Evolutionary conservation across 768 basidiomycete species (phyloP).

Genomic region (Leccinum boreale): DNA sequence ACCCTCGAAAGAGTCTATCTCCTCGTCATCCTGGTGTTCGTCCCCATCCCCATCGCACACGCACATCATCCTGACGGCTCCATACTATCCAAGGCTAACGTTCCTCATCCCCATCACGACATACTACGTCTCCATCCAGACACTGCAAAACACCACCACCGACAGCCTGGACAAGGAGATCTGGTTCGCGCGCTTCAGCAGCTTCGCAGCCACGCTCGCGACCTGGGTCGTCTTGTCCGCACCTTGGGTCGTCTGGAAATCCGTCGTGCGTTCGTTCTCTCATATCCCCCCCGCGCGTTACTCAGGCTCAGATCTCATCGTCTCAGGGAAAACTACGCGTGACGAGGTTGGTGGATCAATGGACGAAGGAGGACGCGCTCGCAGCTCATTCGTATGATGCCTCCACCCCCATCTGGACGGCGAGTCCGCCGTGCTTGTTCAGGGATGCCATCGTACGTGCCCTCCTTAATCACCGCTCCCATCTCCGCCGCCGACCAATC

Average conservation of each 20-base stretch:
- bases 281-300: neutral
- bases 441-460: constrained; percentile 34
- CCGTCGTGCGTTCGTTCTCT: constrained; percentile 20
- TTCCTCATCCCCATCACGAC: constrained; percentile 39
- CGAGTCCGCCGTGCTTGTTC: constrained; percentile 39
- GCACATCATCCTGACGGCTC: neutral
- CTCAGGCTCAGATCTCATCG: neutral
- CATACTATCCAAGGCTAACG: constrained; percentile 28
- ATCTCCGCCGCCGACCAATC: neutral
- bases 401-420: constrained; percentile 39
- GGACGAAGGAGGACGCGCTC: constrained; percentile 39
- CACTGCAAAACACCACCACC: constrained; percentile 3
- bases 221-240: constrained; percentile 36
- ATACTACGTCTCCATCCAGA: constrained; percentile 33
- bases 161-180: constrained; percentile 15
- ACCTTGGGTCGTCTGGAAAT: constrained; percentile 49
- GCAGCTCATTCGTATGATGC: constrained; percentile 19
- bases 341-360: constrained; percentile 34
- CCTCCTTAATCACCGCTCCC: neutral
- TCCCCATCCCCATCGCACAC: neutral
- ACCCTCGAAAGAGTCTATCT: constrained; percentile 44
- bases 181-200: constrained; percentile 36
- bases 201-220: constrained; percentile 37
- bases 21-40: constrained; percentile 39
- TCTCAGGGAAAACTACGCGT: constrained; percentile 43